phyloP scores from a whole-genome alignment of 2,329 filamentous ascomycete genomes.

The Trichophaea hybrida region DNA sequence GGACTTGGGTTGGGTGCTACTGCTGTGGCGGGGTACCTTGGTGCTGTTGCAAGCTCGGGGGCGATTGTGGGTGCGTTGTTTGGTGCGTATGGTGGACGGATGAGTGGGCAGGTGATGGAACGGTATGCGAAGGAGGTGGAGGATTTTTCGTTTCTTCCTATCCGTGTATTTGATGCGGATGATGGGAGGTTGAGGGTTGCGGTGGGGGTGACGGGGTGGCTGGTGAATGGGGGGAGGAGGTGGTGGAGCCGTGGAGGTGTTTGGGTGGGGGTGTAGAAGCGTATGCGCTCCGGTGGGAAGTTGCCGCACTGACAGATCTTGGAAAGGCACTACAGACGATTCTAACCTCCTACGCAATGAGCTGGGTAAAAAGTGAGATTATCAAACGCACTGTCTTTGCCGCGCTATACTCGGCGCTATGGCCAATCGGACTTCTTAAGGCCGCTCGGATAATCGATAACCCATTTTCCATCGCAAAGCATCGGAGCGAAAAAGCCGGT shows the following conservation, averaged over 20 bases:
- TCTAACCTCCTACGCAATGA: conserved; percentile 69
- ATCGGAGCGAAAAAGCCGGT: conserved; percentile 66
- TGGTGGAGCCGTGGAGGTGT: conserved; percentile 63
- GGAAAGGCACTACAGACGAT: conserved; percentile 65
- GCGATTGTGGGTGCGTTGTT: conserved; percentile 74
- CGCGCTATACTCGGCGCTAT: conserved; percentile 51
- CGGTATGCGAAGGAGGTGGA: conserved; percentile 72
- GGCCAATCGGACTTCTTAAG: conserved; percentile 53
- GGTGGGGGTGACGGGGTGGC: conserved; percentile 70
- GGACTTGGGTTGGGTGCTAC: conserved; percentile 60
- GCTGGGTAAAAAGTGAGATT: conserved; percentile 57
- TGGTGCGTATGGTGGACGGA: conserved; percentile 74
- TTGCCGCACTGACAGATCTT: conserved; percentile 60
- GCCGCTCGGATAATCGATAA: conserved; percentile 61
- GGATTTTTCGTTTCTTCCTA: conserved; percentile 55
- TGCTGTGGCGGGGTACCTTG: conserved; percentile 63
- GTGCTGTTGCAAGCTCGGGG: conserved; percentile 62
- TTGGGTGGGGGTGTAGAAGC: conserved; percentile 60
- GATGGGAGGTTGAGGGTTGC: conserved; percentile 55
- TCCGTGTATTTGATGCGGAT: conserved; percentile 38
- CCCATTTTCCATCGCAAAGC: conserved; percentile 63
- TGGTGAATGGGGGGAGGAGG: conserved; percentile 50
- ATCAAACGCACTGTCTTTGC: conserved; percentile 57
- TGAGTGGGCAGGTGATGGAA: conserved; percentile 77
- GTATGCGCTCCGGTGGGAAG: conserved; percentile 74